Evolutionary conservation across 2,329 filamentous ascomycete genomes (phyloP).

Genomic region (Orbilia blumenaviensis): DNA sequence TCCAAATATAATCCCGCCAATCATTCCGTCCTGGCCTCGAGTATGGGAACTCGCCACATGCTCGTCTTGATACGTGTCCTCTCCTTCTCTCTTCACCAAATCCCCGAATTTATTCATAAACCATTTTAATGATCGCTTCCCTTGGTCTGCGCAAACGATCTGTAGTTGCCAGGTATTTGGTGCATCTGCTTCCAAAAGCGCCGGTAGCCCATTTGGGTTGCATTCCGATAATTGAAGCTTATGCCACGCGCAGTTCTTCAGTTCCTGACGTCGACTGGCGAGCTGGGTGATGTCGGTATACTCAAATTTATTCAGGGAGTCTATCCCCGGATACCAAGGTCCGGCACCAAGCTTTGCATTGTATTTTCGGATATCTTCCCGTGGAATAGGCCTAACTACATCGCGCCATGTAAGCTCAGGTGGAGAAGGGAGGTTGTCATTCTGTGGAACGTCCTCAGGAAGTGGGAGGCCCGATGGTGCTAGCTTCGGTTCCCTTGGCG

Average conservation of each 20-base stretch:
- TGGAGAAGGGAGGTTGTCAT: slow-evolving; percentile 8
- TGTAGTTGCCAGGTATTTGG: slow-evolving; percentile 48
- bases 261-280: slow-evolving; percentile 23
- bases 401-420: slow-evolving; percentile 29
- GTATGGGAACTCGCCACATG: slow-evolving; percentile 45
- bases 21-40: slow-evolving; percentile 32
- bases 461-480: slow-evolving; percentile 45
- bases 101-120: slow-evolving; percentile 49
- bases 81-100: slow-evolving; percentile 26
- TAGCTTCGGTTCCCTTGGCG: slow-evolving; percentile 13
- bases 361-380: slow-evolving; percentile 44
- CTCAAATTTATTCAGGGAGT: slow-evolving; percentile 37
- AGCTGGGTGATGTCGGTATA: slow-evolving; percentile 35
- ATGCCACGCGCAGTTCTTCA: slow-evolving; percentile 37
- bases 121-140: slow-evolving; percentile 35
- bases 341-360: slow-evolving; percentile 20
- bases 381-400: slow-evolving; percentile 23
- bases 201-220: slow-evolving; percentile 33
- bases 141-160: slow-evolving; percentile 44
- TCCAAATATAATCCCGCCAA: slow-evolving; percentile 47
- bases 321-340: slow-evolving; percentile 49
- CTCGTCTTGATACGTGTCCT: slow-evolving; percentile 37
- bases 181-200: slow-evolving; percentile 14
- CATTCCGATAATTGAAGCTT: slow-evolving; percentile 33
- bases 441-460: slow-evolving; percentile 20